A percentile compares a stretch with the other conserved stretches of the same genome.
These are phyloP conservation scores for Pyrenophora seminiperda DNA, from an alignment of 2,329 filamentous ascomycete species.

Conservation along the genomic window DNA sequence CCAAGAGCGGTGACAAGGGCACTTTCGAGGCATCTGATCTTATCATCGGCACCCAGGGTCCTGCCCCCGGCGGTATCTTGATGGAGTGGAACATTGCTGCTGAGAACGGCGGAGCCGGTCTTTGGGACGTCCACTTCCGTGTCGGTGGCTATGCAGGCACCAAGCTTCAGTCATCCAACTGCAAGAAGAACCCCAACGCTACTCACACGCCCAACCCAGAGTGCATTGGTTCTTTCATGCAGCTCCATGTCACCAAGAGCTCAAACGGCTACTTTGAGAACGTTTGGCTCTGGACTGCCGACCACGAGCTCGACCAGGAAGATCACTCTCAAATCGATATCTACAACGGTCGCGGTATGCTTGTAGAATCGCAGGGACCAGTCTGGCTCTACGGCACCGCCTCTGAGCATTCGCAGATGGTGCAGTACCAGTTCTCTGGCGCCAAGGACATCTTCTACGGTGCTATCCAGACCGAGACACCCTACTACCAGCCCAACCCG, in stretches of 20 bases:
- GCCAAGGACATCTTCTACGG: slow-evolving; percentile 68
- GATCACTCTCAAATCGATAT: slow-evolving; percentile 79
- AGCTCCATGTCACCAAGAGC: slow-evolving; percentile 61
- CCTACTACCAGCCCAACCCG: slow-evolving; percentile 73
- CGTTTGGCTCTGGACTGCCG: slow-evolving; percentile 86
- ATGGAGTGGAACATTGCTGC: slow-evolving; percentile 86
- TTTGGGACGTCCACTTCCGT: slow-evolving; percentile 97
- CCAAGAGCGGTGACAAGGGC: slow-evolving; percentile 72
- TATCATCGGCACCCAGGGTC: slow-evolving; percentile 81
- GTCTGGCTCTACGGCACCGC: slow-evolving; percentile 75
- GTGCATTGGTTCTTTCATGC: slow-evolving; percentile 75
- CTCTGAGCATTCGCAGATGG: slow-evolving; percentile 70
- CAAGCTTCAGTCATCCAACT: slow-evolving; percentile 77
- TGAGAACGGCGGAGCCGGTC: slow-evolving; percentile 70
- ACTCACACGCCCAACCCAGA: slow-evolving; percentile 65
- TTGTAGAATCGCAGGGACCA: slow-evolving; percentile 76
- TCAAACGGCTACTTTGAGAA: slow-evolving; percentile 83
- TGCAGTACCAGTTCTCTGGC: slow-evolving; percentile 69
- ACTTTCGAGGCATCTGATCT: slow-evolving; percentile 86
- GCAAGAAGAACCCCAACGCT: slow-evolving; percentile 73
- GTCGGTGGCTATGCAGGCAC: slow-evolving; percentile 87
- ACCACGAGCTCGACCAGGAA: slow-evolving; percentile 80
- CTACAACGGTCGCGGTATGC: slow-evolving; percentile 84
- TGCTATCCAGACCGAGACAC: slow-evolving; percentile 71
- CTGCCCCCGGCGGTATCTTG: slow-evolving; percentile 85